Evolutionary conservation across 371 early-diverging fungal species (phyloP).

Genomic region (Chytridium lagenaria): DNA sequence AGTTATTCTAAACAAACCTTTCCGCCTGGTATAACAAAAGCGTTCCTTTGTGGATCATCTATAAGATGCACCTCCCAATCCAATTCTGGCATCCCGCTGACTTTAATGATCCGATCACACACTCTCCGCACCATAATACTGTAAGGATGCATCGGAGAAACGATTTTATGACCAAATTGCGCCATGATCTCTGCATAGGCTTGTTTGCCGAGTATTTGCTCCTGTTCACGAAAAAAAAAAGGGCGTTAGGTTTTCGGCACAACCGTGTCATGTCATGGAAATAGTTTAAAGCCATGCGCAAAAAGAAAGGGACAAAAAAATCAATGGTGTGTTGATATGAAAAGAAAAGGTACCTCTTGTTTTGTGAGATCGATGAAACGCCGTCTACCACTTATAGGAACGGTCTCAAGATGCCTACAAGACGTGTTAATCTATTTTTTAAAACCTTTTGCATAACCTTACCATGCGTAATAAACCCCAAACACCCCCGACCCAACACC

Average conservation of each 20-base stretch:
- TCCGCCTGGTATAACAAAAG: conserved; percentile 91
- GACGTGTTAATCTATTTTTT: not conserved
- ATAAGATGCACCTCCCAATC: conserved; percentile 69
- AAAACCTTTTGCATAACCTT: not conserved
- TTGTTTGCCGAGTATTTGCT: conserved; percentile 42
- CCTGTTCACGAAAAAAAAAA: conserved; percentile 21
- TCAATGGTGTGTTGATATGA: conserved; percentile 5
- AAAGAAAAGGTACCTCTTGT: conserved; percentile 15
- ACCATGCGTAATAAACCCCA: conserved; percentile 43
- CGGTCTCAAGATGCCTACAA: conserved; percentile 42
- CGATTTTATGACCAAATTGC: conserved; percentile 63
- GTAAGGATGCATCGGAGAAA: conserved; percentile 67
- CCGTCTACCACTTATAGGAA: conserved; percentile 41
- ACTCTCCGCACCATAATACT: conserved; percentile 67
- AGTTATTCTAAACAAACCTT: too few relatives aligned
- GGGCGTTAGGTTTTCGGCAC: too few relatives aligned
- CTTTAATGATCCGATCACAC: conserved; percentile 68
- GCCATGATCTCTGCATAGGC: conserved; percentile 73
- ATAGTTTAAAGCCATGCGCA: not conserved
- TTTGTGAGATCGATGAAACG: conserved; percentile 44
- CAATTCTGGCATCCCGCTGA: conserved; percentile 44
- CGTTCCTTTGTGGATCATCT: conserved; percentile 79
- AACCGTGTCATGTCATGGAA: too few relatives aligned
- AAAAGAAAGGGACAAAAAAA: not conserved
- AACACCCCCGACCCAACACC: conserved; percentile 29